phyloP scores from a whole-genome alignment of 306 rosid species.

The Adenanthera pavonina region DNA sequence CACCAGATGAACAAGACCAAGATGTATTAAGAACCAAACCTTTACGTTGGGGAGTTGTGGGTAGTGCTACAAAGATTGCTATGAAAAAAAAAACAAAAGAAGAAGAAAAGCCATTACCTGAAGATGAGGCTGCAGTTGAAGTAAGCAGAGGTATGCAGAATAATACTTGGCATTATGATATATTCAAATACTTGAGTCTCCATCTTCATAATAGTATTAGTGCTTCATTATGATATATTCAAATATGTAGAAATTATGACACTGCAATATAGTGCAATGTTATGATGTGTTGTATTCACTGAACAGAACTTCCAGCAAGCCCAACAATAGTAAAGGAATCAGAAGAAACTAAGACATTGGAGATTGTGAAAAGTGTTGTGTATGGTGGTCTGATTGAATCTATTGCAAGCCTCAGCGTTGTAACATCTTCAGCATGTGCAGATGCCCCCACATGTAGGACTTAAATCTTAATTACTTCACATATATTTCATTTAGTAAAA shows the following conservation, averaged over 20 bases:
- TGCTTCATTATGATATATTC: not conserved
- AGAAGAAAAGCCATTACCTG: not conserved
- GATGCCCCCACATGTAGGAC: slow-evolving; percentile 46
- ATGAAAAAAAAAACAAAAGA: slow-evolving; percentile 7
- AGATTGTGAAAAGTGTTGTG: slow-evolving; percentile 71
- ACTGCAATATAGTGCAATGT: not conserved
- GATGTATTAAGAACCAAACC: slow-evolving; percentile 15
- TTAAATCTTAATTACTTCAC: not conserved
- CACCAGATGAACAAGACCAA: slow-evolving; percentile 4
- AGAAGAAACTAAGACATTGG: slow-evolving; percentile 41
- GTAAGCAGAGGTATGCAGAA: slow-evolving; percentile 24
- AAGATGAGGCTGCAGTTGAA: not conserved
- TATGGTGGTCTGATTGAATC: slow-evolving; percentile 83
- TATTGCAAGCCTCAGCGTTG: slow-evolving; percentile 62
- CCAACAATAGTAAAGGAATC: slow-evolving; percentile 7
- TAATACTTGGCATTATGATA: not conserved
- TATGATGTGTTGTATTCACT: slow-evolving; percentile 8
- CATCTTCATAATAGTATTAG: too few relatives aligned
- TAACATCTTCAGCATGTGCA: slow-evolving; percentile 52
- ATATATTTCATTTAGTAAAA: not conserved
- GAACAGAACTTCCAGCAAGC: not conserved
- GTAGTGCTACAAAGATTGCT: not conserved
- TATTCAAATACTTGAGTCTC: not conserved
- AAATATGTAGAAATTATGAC: not conserved
- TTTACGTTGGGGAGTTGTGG: slow-evolving; percentile 32